These are phyloP conservation scores for Lactarius deliciosus DNA, from an alignment of 768 basidiomycete genomes.

Conservation along the genomic window DNA sequence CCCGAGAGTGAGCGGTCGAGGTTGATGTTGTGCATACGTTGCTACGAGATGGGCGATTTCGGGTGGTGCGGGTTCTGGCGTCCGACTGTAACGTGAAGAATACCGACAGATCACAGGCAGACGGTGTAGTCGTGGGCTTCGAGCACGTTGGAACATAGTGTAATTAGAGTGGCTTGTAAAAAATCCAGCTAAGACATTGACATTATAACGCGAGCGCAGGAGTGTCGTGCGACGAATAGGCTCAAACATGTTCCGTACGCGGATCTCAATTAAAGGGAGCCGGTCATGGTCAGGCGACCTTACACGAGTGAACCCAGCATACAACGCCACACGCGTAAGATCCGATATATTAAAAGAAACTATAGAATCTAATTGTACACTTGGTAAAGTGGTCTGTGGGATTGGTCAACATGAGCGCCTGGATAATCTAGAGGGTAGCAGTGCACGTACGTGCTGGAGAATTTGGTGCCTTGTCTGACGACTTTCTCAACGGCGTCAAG, in stretches of 20 bases:
- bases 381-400: conserved; percentile 77
- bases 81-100: conserved; percentile 33
- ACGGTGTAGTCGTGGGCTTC: not conserved
- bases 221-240: not conserved
- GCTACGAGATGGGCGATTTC: conserved; percentile 61
- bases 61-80: conserved; percentile 49
- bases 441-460: conserved; percentile 87
- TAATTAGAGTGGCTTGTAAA: not conserved
- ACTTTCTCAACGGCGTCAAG: conserved; percentile 98
- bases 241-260: not conserved
- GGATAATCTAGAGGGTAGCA: conserved; percentile 7
- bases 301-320: not conserved
- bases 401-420: conserved; percentile 18
- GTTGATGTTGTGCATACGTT: conserved; percentile 59
- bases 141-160: conserved; percentile 16
- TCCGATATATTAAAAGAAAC: conserved; percentile 16
- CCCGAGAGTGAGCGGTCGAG: conserved; percentile 69
- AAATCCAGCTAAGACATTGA: not conserved
- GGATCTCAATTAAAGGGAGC: conserved; percentile 14
- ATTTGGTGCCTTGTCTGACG: conserved; percentile 95
- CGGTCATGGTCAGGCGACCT: conserved; percentile 1
- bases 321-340: not conserved
- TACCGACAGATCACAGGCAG: not conserved
- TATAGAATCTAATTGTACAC: conserved; percentile 75
- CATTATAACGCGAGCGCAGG: not conserved